phyloP scores from a whole-genome alignment of 2,329 filamentous ascomycete species.

The Lachnellula suecica region DNA sequence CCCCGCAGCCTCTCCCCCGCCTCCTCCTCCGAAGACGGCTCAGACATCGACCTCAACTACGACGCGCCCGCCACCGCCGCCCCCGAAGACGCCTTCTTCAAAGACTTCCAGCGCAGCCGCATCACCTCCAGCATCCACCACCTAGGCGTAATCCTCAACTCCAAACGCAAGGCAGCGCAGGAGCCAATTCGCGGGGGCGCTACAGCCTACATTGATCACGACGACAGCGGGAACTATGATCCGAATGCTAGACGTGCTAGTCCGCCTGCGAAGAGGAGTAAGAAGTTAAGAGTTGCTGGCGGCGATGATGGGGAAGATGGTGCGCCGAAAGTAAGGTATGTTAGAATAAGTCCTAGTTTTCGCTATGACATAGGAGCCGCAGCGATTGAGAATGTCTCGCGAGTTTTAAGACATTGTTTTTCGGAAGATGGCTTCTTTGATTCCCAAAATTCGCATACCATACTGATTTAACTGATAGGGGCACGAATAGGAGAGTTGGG shows the following conservation, averaged over 20 bases:
- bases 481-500: conserved; percentile 4
- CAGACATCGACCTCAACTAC: conserved; percentile 3
- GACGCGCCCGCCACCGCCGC: background rate
- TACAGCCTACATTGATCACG: conserved; percentile 23
- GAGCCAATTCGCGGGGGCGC: conserved; percentile 10
- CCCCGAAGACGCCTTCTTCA: conserved; percentile 2
- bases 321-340: too few relatives aligned
- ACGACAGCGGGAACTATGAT: conserved; percentile 30
- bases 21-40: background rate
- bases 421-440: too few relatives aligned
- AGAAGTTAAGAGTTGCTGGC: background rate
- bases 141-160: conserved; percentile 16
- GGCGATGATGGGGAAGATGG: conserved; percentile 2
- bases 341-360: too few relatives aligned
- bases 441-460: too few relatives aligned
- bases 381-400: too few relatives aligned
- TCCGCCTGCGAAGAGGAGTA: background rate
- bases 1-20: background rate
- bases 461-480: too few relatives aligned
- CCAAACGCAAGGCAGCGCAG: conserved; percentile 10
- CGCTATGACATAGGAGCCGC: too few relatives aligned
- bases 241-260: conserved; percentile 11
- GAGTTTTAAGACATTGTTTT: too few relatives aligned
- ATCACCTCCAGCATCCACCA: conserved; percentile 1
- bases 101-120: background rate